A percentile compares a stretch with the other conserved stretches of the same genome.
phyloP scores from a whole-genome alignment of 2,329 filamentous ascomycete genomes.

The Fusarium albosuccineum region DNA sequence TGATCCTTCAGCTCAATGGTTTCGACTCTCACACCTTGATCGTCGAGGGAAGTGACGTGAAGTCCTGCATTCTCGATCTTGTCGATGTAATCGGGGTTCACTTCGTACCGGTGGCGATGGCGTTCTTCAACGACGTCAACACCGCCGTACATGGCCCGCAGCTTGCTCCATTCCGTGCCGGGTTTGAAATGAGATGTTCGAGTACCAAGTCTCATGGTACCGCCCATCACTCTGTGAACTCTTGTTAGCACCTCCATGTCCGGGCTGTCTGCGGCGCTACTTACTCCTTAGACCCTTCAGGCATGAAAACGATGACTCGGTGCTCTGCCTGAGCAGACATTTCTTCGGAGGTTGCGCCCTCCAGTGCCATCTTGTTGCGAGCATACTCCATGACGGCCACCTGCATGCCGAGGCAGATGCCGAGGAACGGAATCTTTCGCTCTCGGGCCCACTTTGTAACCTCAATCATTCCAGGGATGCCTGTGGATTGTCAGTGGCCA shows the following conservation, averaged over 20 bases:
- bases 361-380: slow-evolving; percentile 76
- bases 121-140: slow-evolving; percentile 73
- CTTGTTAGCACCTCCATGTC: too few relatives aligned
- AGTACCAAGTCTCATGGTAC: slow-evolving; percentile 88
- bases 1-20: slow-evolving; percentile 14
- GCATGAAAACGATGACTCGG: slow-evolving; percentile 89
- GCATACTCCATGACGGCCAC: slow-evolving; percentile 91
- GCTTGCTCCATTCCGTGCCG: slow-evolving; percentile 80
- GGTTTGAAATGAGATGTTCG: slow-evolving; percentile 80
- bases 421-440: slow-evolving; percentile 84
- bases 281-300: slow-evolving; percentile 67
- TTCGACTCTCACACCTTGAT: slow-evolving; percentile 5
- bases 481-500: too few relatives aligned
- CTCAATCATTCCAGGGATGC: slow-evolving; percentile 78
- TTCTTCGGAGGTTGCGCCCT: slow-evolving; percentile 68
- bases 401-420: slow-evolving; percentile 93
- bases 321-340: slow-evolving; percentile 68
- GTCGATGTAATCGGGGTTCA: slow-evolving; percentile 83
- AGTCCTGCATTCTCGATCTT: slow-evolving; percentile 76
- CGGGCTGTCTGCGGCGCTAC: too few relatives aligned
- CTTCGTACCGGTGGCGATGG: slow-evolving; percentile 90
- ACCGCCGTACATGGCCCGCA: slow-evolving; percentile 79
- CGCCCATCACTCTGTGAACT: slow-evolving; percentile 65
- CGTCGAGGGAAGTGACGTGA: slow-evolving; percentile 61
- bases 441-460: slow-evolving; percentile 87